Percentiles rank a stretch among this genome's conserved stretches.
Evolutionary conservation across 495 filamentous ascomycete species (phyloP).

Genomic region (Staphylotrichum longicolle): DNA sequence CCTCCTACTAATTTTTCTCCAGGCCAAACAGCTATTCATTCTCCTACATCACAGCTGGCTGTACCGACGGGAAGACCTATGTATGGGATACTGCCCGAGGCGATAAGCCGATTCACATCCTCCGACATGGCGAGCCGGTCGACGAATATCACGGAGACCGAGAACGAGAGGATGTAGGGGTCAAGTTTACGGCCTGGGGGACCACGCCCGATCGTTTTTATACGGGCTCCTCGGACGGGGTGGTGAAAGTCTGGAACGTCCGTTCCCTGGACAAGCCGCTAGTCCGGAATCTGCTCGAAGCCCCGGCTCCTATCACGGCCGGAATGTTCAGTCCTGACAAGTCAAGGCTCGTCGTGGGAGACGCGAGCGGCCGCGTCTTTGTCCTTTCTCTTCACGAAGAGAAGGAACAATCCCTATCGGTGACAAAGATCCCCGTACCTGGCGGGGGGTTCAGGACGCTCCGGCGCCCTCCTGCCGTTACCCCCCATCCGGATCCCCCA

Average conservation of each 20-base stretch:
- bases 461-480: constrained; percentile 42
- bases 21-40: constrained; percentile 46
- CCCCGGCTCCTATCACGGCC: constrained; percentile 54
- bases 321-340: constrained; percentile 74
- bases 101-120: constrained; percentile 57
- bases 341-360: constrained; percentile 69
- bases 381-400: constrained; percentile 55
- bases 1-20: constrained; percentile 37
- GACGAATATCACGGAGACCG: constrained; percentile 58
- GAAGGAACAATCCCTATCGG: constrained; percentile 21
- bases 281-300: constrained; percentile 57
- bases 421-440: constrained; percentile 28
- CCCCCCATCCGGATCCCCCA: constrained; percentile 44
- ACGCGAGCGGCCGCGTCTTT: constrained; percentile 70
- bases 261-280: constrained; percentile 52
- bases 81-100: constrained; percentile 74
- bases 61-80: constrained; percentile 79
- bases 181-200: constrained; percentile 81
- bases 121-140: constrained; percentile 68
- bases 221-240: constrained; percentile 87
- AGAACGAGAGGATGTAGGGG: constrained; percentile 74
- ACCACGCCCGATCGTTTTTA: constrained; percentile 67
- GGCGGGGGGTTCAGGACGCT: constrained; percentile 21
- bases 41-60: constrained; percentile 72
- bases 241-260: constrained; percentile 84